A percentile compares a stretch with the other conserved stretches of the same genome.
These are phyloP conservation scores for Phytophthora foliorum DNA, from an alignment of 352 stramenopile genomes.

Conservation along the genomic window DNA sequence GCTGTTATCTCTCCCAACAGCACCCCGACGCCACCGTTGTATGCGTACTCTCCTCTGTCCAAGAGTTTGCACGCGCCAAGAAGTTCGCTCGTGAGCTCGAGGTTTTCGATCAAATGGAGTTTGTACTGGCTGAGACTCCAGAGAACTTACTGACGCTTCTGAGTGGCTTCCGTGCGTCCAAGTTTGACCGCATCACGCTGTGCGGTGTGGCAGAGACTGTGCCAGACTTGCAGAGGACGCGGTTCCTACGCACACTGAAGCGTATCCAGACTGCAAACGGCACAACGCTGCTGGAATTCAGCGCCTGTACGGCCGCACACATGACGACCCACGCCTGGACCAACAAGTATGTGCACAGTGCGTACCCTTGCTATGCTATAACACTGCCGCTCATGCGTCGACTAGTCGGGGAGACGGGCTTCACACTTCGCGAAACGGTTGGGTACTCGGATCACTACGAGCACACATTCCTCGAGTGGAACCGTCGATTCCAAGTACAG, in stretches of 20 bases:
- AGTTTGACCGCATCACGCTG: conserved; percentile 77
- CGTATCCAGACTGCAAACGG: conserved; percentile 65
- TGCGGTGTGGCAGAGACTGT: conserved; percentile 70
- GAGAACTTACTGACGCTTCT: conserved; percentile 71
- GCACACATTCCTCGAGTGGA: conserved; percentile 87
- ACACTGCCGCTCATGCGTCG: conserved; percentile 61
- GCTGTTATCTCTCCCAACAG: conserved; percentile 74
- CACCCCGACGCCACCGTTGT: conserved; percentile 59
- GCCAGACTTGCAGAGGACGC: conserved; percentile 46
- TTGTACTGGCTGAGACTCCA: conserved; percentile 72
- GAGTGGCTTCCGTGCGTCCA: conserved; percentile 59
- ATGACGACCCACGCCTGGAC: conserved; percentile 82
- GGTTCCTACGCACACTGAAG: conserved; percentile 73
- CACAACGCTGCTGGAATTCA: conserved; percentile 74
- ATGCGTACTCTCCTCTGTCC: conserved; percentile 62
- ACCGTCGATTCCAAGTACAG: conserved; percentile 76
- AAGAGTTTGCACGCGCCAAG: conserved; percentile 67
- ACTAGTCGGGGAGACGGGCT: conserved; percentile 60
- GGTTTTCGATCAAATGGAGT: conserved; percentile 73
- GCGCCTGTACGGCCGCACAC: conserved; percentile 66
- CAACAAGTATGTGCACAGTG: conserved; percentile 87
- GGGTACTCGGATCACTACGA: conserved; percentile 87
- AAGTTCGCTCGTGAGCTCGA: conserved; percentile 70
- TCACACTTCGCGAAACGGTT: conserved; percentile 70
- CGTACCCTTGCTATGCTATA: conserved; percentile 66